phyloP scores from a whole-genome alignment of 345 rosid species.

The Populus nigra region DNA sequence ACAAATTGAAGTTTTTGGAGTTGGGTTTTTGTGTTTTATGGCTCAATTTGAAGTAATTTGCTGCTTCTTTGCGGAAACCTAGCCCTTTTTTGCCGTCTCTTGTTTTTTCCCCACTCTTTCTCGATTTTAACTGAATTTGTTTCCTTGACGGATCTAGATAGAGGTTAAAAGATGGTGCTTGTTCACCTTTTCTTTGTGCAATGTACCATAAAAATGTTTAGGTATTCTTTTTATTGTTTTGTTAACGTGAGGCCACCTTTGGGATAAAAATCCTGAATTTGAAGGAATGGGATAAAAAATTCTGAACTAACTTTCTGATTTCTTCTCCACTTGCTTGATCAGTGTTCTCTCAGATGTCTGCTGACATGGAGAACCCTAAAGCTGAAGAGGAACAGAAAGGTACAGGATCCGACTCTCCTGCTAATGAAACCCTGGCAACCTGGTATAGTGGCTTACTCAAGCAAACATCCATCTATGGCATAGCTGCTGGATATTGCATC shows the following conservation, averaged over 20 bases:
- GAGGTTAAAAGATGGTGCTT: background rate
- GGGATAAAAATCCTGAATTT: background rate
- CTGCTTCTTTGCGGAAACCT: too few species aligned
- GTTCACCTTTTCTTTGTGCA: too few species aligned
- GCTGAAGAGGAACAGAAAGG: conserved; percentile 23
- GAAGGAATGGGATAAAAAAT: background rate
- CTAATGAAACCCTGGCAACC: conserved; percentile 20
- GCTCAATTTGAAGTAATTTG: background rate
- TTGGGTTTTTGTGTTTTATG: background rate
- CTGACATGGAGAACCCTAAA: conserved; percentile 46
- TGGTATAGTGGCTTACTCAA: conserved; percentile 49
- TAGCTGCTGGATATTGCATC: conserved; percentile 87
- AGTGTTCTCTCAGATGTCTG: conserved; percentile 13
- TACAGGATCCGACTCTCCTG: conserved; percentile 15
- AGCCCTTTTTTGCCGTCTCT: too few species aligned
- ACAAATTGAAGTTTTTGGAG: background rate
- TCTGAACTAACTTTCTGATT: background rate
- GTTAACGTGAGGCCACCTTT: background rate
- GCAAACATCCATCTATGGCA: conserved; percentile 67
- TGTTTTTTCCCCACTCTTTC: background rate
- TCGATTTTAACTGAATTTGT: background rate
- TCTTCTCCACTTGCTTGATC: background rate
- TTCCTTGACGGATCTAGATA: background rate
- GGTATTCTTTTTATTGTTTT: too few species aligned
- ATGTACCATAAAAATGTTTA: too few species aligned